phyloP scores from a whole-genome alignment of 139 green algal species.

The Cymbomonas tetramitiformis region DNA sequence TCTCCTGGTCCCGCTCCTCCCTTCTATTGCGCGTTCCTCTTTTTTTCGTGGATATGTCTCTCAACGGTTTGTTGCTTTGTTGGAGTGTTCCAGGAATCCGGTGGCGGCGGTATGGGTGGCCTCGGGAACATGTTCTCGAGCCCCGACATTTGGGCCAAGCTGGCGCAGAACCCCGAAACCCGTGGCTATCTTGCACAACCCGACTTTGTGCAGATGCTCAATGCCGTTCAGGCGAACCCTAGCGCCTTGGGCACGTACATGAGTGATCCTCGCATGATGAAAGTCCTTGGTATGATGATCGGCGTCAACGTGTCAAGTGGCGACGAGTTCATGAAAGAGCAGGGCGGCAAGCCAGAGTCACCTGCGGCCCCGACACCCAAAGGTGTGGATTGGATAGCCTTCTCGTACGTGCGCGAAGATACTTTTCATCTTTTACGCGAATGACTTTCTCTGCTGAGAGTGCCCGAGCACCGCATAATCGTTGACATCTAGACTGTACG shows the following conservation, averaged over 20 bases:
- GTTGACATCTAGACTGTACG: no score
- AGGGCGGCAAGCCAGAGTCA: background rate
- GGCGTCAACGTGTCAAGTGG: conserved; percentile 29
- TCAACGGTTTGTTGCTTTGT: no score
- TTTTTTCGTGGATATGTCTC: no score
- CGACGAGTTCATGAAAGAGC: conserved; percentile 4
- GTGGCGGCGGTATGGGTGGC: conserved; percentile 9
- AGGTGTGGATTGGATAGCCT: no score
- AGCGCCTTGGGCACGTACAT: conserved; percentile 40
- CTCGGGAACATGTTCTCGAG: conserved; percentile 23
- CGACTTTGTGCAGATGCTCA: conserved; percentile 79
- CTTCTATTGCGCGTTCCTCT: no score
- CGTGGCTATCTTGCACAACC: conserved; percentile 56
- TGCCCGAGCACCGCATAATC: no score
- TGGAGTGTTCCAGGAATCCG: no score
- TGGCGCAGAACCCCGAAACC: conserved; percentile 71
- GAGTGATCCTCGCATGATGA: conserved; percentile 33
- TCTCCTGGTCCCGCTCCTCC: no score
- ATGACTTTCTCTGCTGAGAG: no score
- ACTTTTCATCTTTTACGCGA: no score
- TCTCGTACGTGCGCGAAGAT: no score
- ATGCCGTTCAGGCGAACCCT: conserved; percentile 53
- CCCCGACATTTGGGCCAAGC: conserved; percentile 45
- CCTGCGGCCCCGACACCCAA: conserved; percentile 6
- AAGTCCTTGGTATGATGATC: conserved; percentile 27